A percentile compares a stretch with the other conserved stretches of the same genome.
These are phyloP conservation scores for Talaromyces albobiverticillius DNA, from an alignment of 2,329 filamentous ascomycete species.

Conservation along the genomic window DNA sequence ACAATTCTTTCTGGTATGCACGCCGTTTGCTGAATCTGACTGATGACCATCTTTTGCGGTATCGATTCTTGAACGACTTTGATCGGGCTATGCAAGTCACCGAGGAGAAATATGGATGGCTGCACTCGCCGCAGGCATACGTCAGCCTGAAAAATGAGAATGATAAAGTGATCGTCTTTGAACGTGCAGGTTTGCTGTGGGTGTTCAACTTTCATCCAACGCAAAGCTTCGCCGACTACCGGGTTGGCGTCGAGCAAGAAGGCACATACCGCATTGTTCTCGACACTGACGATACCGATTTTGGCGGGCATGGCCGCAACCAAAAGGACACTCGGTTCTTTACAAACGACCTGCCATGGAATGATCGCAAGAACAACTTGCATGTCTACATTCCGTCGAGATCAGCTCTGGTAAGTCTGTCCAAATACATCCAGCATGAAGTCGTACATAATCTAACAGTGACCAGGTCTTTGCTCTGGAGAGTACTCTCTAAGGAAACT, in stretches of 20 bases:
- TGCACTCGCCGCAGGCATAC: slow-evolving; percentile 80
- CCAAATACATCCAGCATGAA: too few species aligned
- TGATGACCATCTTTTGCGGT: slow-evolving; percentile 80
- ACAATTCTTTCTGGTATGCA: slow-evolving; percentile 92
- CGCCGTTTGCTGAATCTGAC: slow-evolving; percentile 90
- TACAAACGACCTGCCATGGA: slow-evolving; percentile 88
- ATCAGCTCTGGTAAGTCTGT: slow-evolving; percentile 74
- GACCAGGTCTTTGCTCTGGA: slow-evolving; percentile 13
- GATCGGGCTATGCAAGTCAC: slow-evolving; percentile 86
- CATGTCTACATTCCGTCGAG: slow-evolving; percentile 87
- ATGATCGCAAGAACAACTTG: slow-evolving; percentile 81
- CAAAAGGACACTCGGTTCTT: slow-evolving; percentile 83
- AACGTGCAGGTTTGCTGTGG: slow-evolving; percentile 84
- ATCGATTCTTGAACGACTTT: slow-evolving; percentile 89
- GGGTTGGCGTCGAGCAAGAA: slow-evolving; percentile 77
- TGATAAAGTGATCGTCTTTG: slow-evolving; percentile 95
- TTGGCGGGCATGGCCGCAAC: slow-evolving; percentile 77
- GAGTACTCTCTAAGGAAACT: slow-evolving; percentile 7
- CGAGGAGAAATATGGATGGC: slow-evolving; percentile 88
- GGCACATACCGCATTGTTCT: slow-evolving; percentile 87
- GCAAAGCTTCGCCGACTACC: slow-evolving; percentile 85
- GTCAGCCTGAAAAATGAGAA: slow-evolving; percentile 89
- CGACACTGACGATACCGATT: slow-evolving; percentile 72
- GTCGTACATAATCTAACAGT: too few species aligned
- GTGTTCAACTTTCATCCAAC: slow-evolving; percentile 94